Percentiles rank a stretch among this genome's conserved stretches.
These are phyloP conservation scores for Senna siamea DNA, from an alignment of 306 rosid genomes.

Conservation along the genomic window DNA sequence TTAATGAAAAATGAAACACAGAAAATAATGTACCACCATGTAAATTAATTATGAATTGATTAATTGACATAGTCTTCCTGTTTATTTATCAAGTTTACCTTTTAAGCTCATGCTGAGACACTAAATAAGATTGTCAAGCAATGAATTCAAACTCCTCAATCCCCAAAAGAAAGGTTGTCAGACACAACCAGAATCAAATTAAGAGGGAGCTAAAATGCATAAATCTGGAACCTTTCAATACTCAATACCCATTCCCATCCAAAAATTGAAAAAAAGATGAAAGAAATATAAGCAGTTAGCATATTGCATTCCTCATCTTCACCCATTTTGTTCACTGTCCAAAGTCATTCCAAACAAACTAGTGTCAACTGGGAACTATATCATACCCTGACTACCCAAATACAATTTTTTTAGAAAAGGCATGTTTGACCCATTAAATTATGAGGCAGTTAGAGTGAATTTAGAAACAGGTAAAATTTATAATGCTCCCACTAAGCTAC, in stretches of 20 bases:
- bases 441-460: background rate
- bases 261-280: background rate
- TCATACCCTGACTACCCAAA: background rate
- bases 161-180: background rate
- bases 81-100: background rate
- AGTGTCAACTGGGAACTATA: background rate
- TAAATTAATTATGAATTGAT: background rate
- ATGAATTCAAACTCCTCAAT: conserved; percentile 18
- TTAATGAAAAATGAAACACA: conserved; percentile 9
- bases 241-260: background rate
- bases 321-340: background rate
- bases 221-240: background rate
- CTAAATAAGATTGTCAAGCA: conserved; percentile 16
- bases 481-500: no score
- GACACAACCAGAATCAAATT: conserved; percentile 16
- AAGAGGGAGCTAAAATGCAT: background rate
- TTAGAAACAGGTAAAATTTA: background rate
- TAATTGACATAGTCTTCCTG: background rate
- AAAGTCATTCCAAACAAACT: background rate
- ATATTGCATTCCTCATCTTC: background rate
- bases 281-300: background rate
- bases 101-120: conserved; percentile 8
- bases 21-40: background rate
- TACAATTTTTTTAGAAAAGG: background rate
- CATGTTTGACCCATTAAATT: background rate